Percentiles rank a stretch among this genome's conserved stretches.
Evolutionary conservation across 495 filamentous ascomycete species (phyloP).

Genomic region (Antarctomyces pellizariae): DNA sequence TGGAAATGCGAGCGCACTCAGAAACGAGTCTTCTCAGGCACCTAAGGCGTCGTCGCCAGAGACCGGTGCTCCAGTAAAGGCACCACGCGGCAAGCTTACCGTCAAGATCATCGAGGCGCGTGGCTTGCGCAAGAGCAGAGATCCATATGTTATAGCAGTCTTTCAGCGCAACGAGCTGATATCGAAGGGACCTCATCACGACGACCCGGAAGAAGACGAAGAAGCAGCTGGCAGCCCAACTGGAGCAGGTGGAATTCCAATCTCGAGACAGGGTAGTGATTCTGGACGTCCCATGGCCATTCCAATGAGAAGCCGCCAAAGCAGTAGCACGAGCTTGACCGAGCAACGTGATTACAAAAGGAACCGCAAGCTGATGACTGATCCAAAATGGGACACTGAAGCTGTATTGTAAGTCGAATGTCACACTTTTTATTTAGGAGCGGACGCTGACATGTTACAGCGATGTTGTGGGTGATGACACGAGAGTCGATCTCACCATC

Average conservation of each 20-base stretch:
- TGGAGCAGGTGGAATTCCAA: conserved; percentile 32
- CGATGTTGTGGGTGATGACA: conserved; percentile 83
- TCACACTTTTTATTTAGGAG: no score
- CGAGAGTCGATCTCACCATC: conserved; percentile 78
- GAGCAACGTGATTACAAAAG: conserved; percentile 48
- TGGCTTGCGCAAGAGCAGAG: conserved; percentile 53
- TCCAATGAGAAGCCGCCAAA: conserved; percentile 85
- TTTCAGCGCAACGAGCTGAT: conserved; percentile 95
- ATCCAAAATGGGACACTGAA: conserved; percentile 89
- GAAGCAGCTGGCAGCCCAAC: conserved; percentile 10
- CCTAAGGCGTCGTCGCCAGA: conserved; percentile 15
- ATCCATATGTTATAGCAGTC: conserved; percentile 89
- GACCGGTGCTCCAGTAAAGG: conserved; percentile 34
- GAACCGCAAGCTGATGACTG: conserved; percentile 39
- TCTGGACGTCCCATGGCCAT: conserved; percentile 74
- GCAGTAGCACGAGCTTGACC: conserved; percentile 65
- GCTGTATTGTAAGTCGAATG: conserved; percentile 67
- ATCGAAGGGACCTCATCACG: conserved; percentile 48
- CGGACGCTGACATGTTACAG: conserved; percentile 28
- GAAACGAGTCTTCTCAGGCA: conserved; percentile 19
- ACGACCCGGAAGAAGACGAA: conserved; percentile 26
- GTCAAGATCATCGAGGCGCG: conserved; percentile 71
- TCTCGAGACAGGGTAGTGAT: conserved; percentile 46
- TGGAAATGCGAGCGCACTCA: conserved; percentile 14
- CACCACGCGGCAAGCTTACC: conserved; percentile 68